phyloP scores from a whole-genome alignment of 805 yeast genomes.

The Yarrowia osloensis region DNA sequence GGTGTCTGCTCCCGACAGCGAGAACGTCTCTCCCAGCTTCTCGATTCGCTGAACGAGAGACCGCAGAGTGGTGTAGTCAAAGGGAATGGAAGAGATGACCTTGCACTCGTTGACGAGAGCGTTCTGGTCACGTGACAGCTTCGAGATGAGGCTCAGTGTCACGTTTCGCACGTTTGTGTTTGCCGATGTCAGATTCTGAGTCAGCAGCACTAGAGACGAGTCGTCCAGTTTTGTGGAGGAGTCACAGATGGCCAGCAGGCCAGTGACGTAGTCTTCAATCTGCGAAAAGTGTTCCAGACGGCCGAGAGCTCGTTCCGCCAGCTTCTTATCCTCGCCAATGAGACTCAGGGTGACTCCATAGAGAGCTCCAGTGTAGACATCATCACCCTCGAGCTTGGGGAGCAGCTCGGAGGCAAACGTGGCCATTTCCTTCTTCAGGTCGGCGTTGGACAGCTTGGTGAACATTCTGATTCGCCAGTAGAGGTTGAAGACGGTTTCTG shows the following conservation, averaged over 20 bases:
- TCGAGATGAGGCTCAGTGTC: neutral
- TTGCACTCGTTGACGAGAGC: constrained; percentile 33
- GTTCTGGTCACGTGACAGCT: constrained; percentile 12
- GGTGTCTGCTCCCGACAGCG: constrained; percentile 40
- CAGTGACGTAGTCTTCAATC: neutral
- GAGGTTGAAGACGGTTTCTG: neutral
- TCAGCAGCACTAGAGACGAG: neutral
- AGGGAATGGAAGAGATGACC: constrained; percentile 70
- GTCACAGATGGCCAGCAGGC: neutral
- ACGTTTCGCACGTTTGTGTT: neutral
- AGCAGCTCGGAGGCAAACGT: neutral
- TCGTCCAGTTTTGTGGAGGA: neutral
- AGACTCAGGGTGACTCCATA: neutral
- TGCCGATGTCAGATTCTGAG: neutral
- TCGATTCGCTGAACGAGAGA: constrained; percentile 73
- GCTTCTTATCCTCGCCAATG: neutral
- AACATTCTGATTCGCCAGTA: constrained; percentile 16
- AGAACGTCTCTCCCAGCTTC: constrained; percentile 52
- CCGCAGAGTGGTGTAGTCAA: constrained; percentile 68
- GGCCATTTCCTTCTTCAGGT: neutral
- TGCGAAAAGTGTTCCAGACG: neutral
- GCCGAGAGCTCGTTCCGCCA: neutral
- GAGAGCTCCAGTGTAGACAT: constrained; percentile 5
- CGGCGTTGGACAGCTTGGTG: neutral
- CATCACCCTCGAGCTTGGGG: neutral